phyloP scores from a whole-genome alignment of 768 basidiomycete species.

The Lactarius akahatsu region DNA sequence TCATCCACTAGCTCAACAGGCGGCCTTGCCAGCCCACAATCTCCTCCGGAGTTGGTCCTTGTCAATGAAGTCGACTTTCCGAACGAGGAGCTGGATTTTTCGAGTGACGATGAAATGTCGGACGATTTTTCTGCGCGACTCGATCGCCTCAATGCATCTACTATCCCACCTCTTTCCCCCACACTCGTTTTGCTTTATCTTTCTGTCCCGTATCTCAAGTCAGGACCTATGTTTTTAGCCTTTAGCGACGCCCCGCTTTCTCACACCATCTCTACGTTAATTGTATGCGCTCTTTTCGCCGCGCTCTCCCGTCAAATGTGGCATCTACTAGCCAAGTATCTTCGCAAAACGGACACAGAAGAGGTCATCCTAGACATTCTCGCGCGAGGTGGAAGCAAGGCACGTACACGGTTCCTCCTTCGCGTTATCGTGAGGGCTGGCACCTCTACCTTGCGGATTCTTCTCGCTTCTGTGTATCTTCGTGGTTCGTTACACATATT shows the following conservation, averaged over 20 bases:
- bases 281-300: conserved; percentile 56
- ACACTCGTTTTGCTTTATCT: conserved; percentile 66
- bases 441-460: conserved; percentile 47
- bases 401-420: conserved; percentile 45
- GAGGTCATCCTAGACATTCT: conserved; percentile 64
- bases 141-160: conserved; percentile 36
- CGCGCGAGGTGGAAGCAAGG: conserved; percentile 53
- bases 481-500: conserved; percentile 49
- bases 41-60: conserved; percentile 55
- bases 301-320: conserved; percentile 66
- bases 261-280: conserved; percentile 48
- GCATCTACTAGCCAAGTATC: conserved; percentile 76
- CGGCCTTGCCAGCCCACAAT: conserved; percentile 5
- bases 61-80: conserved; percentile 54
- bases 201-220: conserved; percentile 63
- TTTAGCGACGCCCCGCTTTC: conserved; percentile 49
- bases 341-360: conserved; percentile 62
- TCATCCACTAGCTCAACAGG: conserved; percentile 17
- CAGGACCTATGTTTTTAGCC: conserved; percentile 66
- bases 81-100: conserved; percentile 36
- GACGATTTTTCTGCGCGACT: conserved; percentile 32
- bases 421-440: conserved; percentile 46
- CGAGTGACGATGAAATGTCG: conserved; percentile 49
- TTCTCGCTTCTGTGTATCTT: conserved; percentile 62
- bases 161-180: conserved; percentile 56